phyloP scores from a whole-genome alignment of 108 stramenopile species.

The Cyclotella distinguenda region DNA sequence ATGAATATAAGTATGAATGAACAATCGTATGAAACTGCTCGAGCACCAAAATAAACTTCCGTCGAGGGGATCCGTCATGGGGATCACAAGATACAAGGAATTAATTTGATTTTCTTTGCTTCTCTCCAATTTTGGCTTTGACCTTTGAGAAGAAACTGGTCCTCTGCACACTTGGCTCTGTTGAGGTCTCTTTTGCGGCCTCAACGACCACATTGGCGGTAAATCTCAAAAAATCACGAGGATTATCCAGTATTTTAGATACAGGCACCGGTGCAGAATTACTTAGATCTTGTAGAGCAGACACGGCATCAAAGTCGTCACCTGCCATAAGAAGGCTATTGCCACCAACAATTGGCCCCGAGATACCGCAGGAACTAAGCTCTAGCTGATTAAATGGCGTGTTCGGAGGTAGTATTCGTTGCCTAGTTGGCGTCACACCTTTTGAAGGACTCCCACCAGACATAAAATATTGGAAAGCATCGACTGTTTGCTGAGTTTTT shows the following conservation, averaged over 20 bases:
- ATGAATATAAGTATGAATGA: no score
- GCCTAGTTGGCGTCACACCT: conserved; percentile 8
- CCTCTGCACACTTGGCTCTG: not conserved
- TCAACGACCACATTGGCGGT: not conserved
- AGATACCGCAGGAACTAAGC: conserved; percentile 11
- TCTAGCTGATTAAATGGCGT: conserved; percentile 38
- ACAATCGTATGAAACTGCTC: no score
- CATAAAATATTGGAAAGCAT: conserved; percentile 43
- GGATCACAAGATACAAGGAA: no score
- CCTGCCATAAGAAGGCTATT: conserved; percentile 43
- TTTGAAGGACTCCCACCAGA: conserved; percentile 8
- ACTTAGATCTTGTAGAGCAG: conserved; percentile 44
- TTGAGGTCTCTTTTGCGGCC: not conserved
- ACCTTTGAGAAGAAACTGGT: conserved; percentile 25
- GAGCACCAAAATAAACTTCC: no score
- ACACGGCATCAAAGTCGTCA: conserved; percentile 37
- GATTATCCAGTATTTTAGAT: conserved; percentile 21
- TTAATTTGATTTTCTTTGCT: conserved; percentile 10
- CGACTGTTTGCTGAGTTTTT: conserved; percentile 3
- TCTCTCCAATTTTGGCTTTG: conserved; percentile 19
- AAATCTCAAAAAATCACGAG: no score
- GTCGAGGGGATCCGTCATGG: no score
- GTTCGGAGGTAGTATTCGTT: conserved; percentile 4
- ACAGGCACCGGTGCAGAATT: conserved; percentile 37
- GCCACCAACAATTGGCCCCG: conserved; percentile 36